Conservation (phyloP, 495 filamentous ascomycete genomes). For the Parathielavia hyrcaniae region DNA sequence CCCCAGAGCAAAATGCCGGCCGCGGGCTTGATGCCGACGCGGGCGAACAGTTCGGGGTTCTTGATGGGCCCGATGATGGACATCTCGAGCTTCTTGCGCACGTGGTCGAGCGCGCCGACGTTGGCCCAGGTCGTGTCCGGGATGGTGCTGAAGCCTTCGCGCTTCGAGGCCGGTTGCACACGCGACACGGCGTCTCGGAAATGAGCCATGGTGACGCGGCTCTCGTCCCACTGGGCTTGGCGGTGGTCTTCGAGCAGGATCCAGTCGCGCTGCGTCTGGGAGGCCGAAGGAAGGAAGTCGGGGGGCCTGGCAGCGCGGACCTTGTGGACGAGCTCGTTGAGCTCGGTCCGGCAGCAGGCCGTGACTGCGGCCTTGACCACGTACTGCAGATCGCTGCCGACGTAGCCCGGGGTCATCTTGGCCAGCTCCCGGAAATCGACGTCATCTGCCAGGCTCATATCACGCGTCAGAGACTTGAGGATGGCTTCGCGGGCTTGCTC, state of each 20-base stretch:
- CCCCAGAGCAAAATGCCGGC: constrained; percentile 95
- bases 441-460: constrained; percentile 60
- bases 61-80: constrained; percentile 92
- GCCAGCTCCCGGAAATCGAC: constrained; percentile 75
- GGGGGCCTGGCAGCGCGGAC: constrained; percentile 35
- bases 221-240: constrained; percentile 24
- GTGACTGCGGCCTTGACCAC: constrained; percentile 50
- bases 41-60: constrained; percentile 68
- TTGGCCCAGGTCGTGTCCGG: constrained; percentile 95
- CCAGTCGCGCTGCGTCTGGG: constrained; percentile 39
- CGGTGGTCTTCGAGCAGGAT: constrained; percentile 33
- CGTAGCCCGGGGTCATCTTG: constrained; percentile 87
- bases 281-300: constrained; percentile 51
- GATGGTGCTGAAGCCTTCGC: constrained; percentile 94
- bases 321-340: constrained; percentile 22
- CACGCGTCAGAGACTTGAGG: constrained; percentile 66
- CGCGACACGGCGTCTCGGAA: constrained; percentile 72
- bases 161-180: constrained; percentile 87
- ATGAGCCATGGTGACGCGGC: constrained; percentile 45
- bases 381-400: constrained; percentile 87
- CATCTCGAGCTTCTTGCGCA: constrained; percentile 75
- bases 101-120: constrained; percentile 74
- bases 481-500: constrained; percentile 79
- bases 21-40: constrained; percentile 79
- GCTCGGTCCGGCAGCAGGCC: constrained; percentile 23